Conservation (phyloP, 148 eudicot genomes). For the Vaccinium macrocarpon region DNA sequence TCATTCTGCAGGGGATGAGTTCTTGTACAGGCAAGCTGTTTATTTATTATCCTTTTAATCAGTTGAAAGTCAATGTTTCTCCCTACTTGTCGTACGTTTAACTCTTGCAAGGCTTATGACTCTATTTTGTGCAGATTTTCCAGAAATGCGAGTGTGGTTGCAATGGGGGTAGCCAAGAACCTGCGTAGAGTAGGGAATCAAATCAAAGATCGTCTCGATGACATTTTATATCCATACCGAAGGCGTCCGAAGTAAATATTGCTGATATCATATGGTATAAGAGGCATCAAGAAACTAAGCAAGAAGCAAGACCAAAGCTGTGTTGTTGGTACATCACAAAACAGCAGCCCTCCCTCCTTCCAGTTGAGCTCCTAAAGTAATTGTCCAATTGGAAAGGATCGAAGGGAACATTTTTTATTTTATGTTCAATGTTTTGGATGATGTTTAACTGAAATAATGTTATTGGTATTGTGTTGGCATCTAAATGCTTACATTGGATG, state of each 20-base stretch:
- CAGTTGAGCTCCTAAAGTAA: neutral
- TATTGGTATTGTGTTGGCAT: neutral
- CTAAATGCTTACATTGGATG: neutral
- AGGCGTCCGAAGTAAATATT: slow-evolving; percentile 67
- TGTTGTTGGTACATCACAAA: neutral
- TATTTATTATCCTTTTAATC: neutral
- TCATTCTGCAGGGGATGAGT: slow-evolving; percentile 59
- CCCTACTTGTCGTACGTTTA: neutral
- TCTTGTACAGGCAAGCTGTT: slow-evolving; percentile 61
- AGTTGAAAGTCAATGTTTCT: neutral
- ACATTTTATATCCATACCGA: slow-evolving; percentile 62
- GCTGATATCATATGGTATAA: neutral
- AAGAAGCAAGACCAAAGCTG: slow-evolving; percentile 4
- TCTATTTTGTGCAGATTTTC: slow-evolving; percentile 52
- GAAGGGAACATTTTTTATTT: slow-evolving; percentile 1
- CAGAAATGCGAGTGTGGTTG: slow-evolving; percentile 77
- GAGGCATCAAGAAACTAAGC: neutral
- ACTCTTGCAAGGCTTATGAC: neutral
- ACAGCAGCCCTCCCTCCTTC: neutral
- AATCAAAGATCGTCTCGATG: slow-evolving; percentile 70
- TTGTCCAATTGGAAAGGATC: neutral
- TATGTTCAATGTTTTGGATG: neutral
- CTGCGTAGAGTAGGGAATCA: slow-evolving; percentile 70
- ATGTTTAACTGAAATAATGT: neutral
- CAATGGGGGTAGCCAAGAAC: slow-evolving; percentile 82